These are phyloP conservation scores for Aspergillus uvarum DNA, from an alignment of 2,329 filamentous ascomycete genomes.

Conservation along the genomic window DNA sequence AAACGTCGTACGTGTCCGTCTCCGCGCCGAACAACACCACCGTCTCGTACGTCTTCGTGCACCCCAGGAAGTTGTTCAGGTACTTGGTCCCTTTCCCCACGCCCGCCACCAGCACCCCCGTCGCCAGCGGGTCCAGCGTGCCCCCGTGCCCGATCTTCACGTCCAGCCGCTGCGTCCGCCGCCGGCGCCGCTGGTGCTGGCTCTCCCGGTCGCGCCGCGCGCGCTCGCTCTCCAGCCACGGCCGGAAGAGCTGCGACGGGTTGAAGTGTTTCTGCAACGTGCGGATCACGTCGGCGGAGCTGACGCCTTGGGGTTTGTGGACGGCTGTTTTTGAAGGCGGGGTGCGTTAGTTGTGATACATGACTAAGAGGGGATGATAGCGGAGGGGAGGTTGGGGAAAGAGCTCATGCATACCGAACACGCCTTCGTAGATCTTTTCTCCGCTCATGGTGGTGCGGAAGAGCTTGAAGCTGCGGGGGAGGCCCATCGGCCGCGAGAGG, in stretches of 20 bases:
- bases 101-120: slow-evolving; percentile 86
- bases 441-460: slow-evolving; percentile 42
- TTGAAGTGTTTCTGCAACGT: slow-evolving; percentile 84
- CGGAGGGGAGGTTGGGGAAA: neutral
- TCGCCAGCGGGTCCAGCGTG: slow-evolving; percentile 90
- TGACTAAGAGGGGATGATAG: neutral
- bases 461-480: slow-evolving; percentile 28
- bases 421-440: slow-evolving; percentile 58
- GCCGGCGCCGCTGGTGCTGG: slow-evolving; percentile 60
- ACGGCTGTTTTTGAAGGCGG: slow-evolving; percentile 60
- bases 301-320: slow-evolving; percentile 84
- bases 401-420: slow-evolving; percentile 19
- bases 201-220: slow-evolving; percentile 57
- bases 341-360: too few relatives aligned
- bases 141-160: slow-evolving; percentile 97
- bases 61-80: slow-evolving; percentile 74
- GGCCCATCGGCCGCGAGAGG: slow-evolving; percentile 29
- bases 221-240: slow-evolving; percentile 68
- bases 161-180: slow-evolving; percentile 61
- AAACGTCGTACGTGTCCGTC: slow-evolving; percentile 87
- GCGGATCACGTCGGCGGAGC: slow-evolving; percentile 87
- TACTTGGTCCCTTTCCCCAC: slow-evolving; percentile 85
- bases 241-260: slow-evolving; percentile 73
- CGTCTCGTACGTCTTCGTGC: slow-evolving; percentile 91
- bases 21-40: slow-evolving; percentile 86